Base-by-base conservation (phyloP, 2,329 filamentous ascomycete genomes). In the Penicillium griseofulvum region DNA sequence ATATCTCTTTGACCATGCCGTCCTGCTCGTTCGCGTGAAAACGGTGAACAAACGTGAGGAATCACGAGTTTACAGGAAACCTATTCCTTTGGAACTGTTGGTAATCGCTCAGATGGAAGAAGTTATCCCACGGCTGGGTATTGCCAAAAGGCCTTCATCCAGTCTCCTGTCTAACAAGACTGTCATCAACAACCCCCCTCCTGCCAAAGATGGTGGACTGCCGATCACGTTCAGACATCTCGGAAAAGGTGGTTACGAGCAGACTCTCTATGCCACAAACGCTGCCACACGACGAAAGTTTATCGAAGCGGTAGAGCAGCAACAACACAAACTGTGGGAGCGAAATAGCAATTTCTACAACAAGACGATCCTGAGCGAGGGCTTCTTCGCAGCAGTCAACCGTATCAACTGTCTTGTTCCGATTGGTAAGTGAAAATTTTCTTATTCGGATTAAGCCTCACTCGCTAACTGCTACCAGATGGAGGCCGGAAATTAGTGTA, bases 71-170 rank as follows among this genome's bases (percentile, higher is more conserved):
- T 97, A 97, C 74, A 86, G 91, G 67, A 90, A 92, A 78, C 94
- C 94, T 0, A 99, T 99, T 63, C 94, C 94, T 14, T 78, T 99
- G 31, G 94, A 99, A 71, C 81, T 99, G 7, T 81, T 99, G 16
- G 87, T 94, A 24, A 97, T 99, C 64, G 87, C 89, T 50, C 93
- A 97, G 71, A 97, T 99, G 93, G 93, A 97, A 50, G 91, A 97
- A 71, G 87, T 97, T 29, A 90, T 96, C 39, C 92, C 92, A 3
- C 87, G 84, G 60, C 75, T 87, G 46, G 91, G 91, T 24, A 81
- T 91, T 43, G 80, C 91, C 33, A 97, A 96, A 77, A 83, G 94
- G 49, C 87, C 92, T 14, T 95, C 93, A 8, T 94, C 91, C 3
- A 93, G 91, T 71, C 80, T 97, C 66, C 84, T 95, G 42, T 81